Base-by-base conservation (phyloP, 139 green algal genomes). In the Pleodorina starrii region DNA sequence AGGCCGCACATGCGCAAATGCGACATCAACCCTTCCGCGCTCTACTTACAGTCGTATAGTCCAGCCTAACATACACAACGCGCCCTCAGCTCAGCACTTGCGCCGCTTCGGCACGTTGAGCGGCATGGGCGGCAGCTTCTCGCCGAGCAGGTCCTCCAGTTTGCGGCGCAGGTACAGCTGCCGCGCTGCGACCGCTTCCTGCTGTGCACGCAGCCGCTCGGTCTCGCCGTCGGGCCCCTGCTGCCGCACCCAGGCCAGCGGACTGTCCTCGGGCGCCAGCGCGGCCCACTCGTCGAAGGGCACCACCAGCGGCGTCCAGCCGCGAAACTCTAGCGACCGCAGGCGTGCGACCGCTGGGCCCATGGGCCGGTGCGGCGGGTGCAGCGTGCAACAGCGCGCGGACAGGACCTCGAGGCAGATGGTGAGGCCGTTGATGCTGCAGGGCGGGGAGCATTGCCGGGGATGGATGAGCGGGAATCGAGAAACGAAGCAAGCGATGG, bases 201-300 rank as follows among this genome's bases (percentile, higher is more conserved):
- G 35, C 59, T 36, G 60, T n/a, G 63, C 81, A 27, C 5, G 6
- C 32, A 44, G 36, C 21, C 42, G 42, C 80, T 42, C 43, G 7
- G 40, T 38, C 21, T 25, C 42, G 5, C 57, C 80, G 0, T 48
- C 60, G 5, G 42, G 42, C 40, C 21, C 29, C 40, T 1, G 25
- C 12, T 0, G 3, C n/a, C 71, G 16, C 40, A 16, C 60, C 60
- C 48, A 63, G 38, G n/a, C 63, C 0, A 17, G 32, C 3, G 32
- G 43, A 0, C 35, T 36, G 38, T 88, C 82, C 54, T 85, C 85
- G 2, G 85, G 40, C 3, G 54, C 51, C 29, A 90, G 73, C 40
- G 85, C 71, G 1, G 38, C 54, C 85, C 85, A 90, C 17, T 90
- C 85, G n/a, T 69, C 23, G 73, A 90, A 90, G 14, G 85, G 85